Conservation (phyloP, 106 monocot species). For the Posidonia australis region DNA sequence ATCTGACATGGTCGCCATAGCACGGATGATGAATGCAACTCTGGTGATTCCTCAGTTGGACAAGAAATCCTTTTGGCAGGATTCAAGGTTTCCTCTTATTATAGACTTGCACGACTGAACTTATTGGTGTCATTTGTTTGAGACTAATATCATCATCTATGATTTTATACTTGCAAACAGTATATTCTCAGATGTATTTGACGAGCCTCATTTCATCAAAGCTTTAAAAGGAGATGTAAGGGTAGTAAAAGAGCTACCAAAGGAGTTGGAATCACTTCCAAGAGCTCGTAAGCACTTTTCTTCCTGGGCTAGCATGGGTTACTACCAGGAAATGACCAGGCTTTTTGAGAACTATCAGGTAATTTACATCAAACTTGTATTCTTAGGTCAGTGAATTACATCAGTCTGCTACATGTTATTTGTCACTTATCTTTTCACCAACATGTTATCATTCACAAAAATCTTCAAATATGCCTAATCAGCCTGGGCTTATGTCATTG, state of each 20-base stretch:
- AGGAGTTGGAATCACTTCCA: conserved; percentile 56
- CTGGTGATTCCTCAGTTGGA: conserved; percentile 87
- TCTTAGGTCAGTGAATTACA: not conserved
- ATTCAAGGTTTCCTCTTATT: conserved; percentile 44
- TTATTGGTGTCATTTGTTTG: not conserved
- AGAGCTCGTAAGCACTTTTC: conserved; percentile 84
- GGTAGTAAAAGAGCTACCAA: conserved; percentile 54
- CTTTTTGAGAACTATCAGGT: conserved; percentile 76
- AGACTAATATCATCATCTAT: not conserved
- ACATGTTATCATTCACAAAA: not conserved
- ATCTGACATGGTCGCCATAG: conserved; percentile 93
- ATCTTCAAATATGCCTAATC: not conserved
- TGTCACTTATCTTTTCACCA: not conserved
- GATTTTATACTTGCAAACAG: conserved; percentile 17
- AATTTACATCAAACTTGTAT: not conserved
- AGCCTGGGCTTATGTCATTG: not conserved
- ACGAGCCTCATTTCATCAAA: conserved; percentile 78
- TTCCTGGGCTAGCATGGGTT: conserved; percentile 65
- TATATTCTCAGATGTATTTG: conserved; percentile 81
- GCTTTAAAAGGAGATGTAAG: conserved; percentile 61
- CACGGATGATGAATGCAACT: conserved; percentile 89
- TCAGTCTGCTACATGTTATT: not conserved
- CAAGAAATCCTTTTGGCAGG: conserved; percentile 90
- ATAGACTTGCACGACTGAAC: not conserved
- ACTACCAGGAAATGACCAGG: conserved; percentile 61